These are phyloP conservation scores for Effrenium voratum DNA, from an alignment of 73 alveolate species.

Conservation along the genomic window DNA sequence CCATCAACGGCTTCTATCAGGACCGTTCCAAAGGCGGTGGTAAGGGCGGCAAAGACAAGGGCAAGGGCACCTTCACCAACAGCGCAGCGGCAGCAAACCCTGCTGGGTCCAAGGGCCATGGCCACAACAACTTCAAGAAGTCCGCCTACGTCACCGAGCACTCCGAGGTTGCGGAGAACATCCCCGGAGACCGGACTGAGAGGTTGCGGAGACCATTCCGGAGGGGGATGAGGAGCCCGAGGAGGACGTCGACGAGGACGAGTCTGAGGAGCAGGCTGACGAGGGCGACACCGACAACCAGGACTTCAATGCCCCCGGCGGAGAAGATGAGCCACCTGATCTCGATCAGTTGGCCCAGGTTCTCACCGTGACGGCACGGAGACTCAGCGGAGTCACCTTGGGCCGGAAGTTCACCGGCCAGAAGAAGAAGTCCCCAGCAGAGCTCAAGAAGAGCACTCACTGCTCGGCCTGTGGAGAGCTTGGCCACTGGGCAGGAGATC, in stretches of 20 bases:
- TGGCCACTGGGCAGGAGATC: conserved; percentile 51
- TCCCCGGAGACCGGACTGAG: no score
- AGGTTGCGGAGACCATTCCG: neutral
- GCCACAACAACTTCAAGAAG: neutral
- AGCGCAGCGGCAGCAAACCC: no score
- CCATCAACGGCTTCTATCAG: neutral
- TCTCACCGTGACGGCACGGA: conserved; percentile 2
- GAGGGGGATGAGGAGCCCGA: neutral
- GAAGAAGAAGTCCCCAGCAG: neutral
- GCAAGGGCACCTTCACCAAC: conserved; percentile 17
- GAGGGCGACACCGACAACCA: neutral
- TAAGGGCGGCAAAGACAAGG: neutral
- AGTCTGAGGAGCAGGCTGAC: neutral
- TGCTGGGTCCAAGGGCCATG: neutral
- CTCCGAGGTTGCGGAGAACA: no score
- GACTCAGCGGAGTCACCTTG: neutral
- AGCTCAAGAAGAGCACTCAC: neutral
- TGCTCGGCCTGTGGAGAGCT: conserved; percentile 2
- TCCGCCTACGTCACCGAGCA: neutral
- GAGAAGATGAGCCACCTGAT: neutral
- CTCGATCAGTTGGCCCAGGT: neutral
- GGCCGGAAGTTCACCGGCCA: conserved; percentile 18
- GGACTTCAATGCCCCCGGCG: neutral
- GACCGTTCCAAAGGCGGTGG: no score
- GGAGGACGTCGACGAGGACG: neutral